Evolutionary conservation across 2,329 filamentous ascomycete genomes (phyloP).

Genomic region (Alternaria tenuissima): DNA sequence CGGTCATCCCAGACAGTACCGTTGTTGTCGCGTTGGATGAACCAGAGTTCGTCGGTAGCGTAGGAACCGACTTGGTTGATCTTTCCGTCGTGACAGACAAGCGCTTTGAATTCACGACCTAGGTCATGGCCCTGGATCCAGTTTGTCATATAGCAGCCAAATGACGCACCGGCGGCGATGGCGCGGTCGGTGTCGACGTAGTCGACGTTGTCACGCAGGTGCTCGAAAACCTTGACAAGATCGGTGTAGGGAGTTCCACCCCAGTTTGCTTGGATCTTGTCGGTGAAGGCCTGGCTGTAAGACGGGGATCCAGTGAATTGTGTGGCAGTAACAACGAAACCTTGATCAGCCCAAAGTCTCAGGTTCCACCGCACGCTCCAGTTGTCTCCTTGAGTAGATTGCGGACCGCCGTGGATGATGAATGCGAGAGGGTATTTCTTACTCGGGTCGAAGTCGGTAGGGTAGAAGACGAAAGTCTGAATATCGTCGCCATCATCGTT

Average conservation of each 20-base stretch:
- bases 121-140: conserved; percentile 91
- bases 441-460: conserved; percentile 67
- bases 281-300: conserved; percentile 78
- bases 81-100: conserved; percentile 88
- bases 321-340: conserved; percentile 80
- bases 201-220: conserved; percentile 70
- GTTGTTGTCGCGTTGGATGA: conserved; percentile 58
- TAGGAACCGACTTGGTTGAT: conserved; percentile 66
- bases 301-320: conserved; percentile 86
- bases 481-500: conserved; percentile 66
- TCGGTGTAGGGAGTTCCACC: conserved; percentile 85
- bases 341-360: conserved; percentile 84
- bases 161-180: conserved; percentile 73
- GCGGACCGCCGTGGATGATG: conserved; percentile 83
- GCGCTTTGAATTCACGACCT: conserved; percentile 83
- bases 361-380: conserved; percentile 89
- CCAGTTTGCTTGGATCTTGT: conserved; percentile 83
- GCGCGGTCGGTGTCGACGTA: conserved; percentile 76
- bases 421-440: conserved; percentile 82
- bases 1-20: conserved; percentile 50
- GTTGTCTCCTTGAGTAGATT: conserved; percentile 74
- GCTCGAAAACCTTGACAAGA: conserved; percentile 78
- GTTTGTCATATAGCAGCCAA: conserved; percentile 61
- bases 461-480: conserved; percentile 73
- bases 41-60: conserved; percentile 62